A percentile compares a stretch with the other conserved stretches of the same genome.
phyloP scores from a whole-genome alignment of 2,329 filamentous ascomycete genomes.

The Fusarium penzigii region DNA sequence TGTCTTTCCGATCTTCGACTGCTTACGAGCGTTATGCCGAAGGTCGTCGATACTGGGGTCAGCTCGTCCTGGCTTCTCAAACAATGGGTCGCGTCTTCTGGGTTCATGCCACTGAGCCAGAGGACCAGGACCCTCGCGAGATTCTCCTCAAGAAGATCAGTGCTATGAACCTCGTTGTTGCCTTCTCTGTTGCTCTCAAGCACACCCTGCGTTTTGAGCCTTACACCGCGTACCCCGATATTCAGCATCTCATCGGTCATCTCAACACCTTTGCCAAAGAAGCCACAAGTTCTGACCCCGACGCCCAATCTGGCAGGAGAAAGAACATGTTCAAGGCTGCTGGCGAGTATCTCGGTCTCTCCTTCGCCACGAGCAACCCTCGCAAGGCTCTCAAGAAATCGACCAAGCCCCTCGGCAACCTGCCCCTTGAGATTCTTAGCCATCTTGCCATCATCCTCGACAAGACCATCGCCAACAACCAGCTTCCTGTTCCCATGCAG shows the following conservation, averaged over 20 bases:
- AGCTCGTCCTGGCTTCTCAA: constrained; percentile 62
- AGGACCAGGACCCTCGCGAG: constrained; percentile 54
- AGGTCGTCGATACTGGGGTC: constrained; percentile 63
- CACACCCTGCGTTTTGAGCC: constrained; percentile 84
- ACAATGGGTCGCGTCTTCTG: constrained; percentile 77
- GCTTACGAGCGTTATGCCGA: constrained; percentile 74
- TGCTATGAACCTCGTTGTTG: constrained; percentile 75
- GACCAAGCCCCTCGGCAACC: constrained; percentile 72
- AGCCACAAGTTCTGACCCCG: constrained; percentile 44
- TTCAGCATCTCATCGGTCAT: constrained; percentile 68
- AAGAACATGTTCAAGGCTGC: constrained; percentile 61
- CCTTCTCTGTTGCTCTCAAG: constrained; percentile 77
- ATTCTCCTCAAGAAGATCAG: constrained; percentile 72
- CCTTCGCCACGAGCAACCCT: constrained; percentile 77
- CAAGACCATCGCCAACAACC: constrained; percentile 55
- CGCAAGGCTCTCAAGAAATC: constrained; percentile 75
- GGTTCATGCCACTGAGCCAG: constrained; percentile 70
- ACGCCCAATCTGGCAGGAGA: constrained; percentile 37
- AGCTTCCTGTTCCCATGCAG: constrained; percentile 57
- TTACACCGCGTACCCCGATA: constrained; percentile 73
- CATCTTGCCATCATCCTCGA: constrained; percentile 70
- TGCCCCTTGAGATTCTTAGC: constrained; percentile 79
- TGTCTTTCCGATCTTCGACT: constrained; percentile 75
- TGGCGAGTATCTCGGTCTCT: constrained; percentile 74
- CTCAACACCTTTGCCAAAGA: constrained; percentile 72